phyloP scores from a whole-genome alignment of 1,284 basidiomycete genomes.

The Apiotrichum veenhuisii region DNA sequence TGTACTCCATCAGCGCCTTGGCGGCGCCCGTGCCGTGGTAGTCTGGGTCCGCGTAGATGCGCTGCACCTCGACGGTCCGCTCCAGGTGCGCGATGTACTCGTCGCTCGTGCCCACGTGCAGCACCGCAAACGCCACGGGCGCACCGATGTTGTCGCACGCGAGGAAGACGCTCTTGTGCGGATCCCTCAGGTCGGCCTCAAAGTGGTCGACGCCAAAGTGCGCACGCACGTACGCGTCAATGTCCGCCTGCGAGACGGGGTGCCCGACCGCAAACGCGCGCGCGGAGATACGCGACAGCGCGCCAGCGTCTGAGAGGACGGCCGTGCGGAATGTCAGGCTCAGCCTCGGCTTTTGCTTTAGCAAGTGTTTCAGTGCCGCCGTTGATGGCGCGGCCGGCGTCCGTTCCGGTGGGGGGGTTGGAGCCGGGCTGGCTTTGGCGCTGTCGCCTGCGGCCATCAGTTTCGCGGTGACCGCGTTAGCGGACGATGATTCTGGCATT shows the following conservation, averaged over 20 bases:
- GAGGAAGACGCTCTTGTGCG: not conserved
- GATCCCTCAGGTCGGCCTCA: not conserved
- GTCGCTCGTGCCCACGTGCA: not conserved
- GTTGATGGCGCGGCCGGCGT: too few relatives aligned
- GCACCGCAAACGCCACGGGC: conserved; percentile 11
- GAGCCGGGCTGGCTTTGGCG: too few relatives aligned
- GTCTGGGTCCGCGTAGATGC: conserved; percentile 13
- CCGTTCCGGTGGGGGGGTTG: too few relatives aligned
- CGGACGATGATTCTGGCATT: too few relatives aligned
- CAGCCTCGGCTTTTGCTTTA: not conserved
- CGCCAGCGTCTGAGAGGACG: not conserved
- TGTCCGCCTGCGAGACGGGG: conserved; percentile 7
- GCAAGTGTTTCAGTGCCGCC: too few relatives aligned
- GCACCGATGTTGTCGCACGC: not conserved
- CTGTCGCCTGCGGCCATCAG: too few relatives aligned
- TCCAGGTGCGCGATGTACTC: conserved; percentile 7
- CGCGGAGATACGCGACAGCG: conserved; percentile 3
- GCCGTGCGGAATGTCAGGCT: conserved; percentile 33
- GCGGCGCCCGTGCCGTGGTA: conserved; percentile 33
- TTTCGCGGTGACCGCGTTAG: too few relatives aligned
- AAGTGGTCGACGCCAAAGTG: conserved; percentile 8
- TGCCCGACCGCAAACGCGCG: conserved; percentile 9
- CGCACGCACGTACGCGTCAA: conserved; percentile 7
- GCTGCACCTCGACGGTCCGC: conserved; percentile 10
- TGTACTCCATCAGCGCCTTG: conserved; percentile 14